These are phyloP conservation scores for Vitis labrusca DNA, from an alignment of 164 flowering plant genomes.

Conservation along the genomic window DNA sequence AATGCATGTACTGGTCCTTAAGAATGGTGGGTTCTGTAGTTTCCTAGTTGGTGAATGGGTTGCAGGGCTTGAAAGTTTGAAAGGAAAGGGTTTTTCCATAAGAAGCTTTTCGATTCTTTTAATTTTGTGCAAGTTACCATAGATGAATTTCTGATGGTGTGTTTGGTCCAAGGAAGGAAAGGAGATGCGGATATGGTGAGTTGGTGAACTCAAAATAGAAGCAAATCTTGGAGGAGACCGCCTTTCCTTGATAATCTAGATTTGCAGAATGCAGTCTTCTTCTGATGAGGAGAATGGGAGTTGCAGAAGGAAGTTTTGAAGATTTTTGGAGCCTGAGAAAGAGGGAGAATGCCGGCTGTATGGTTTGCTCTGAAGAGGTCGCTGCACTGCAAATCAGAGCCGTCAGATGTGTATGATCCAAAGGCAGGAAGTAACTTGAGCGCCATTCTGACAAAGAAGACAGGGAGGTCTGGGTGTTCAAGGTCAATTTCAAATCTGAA, in stretches of 20 bases:
- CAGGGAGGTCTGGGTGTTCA: slow-evolving; percentile 29
- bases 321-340: neutral
- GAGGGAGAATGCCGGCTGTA: slow-evolving; percentile 19
- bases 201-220: neutral
- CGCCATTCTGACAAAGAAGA: slow-evolving; percentile 2
- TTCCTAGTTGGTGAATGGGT: too few relatives aligned
- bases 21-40: too few relatives aligned
- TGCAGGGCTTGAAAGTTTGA: too few relatives aligned
- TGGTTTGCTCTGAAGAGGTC: slow-evolving; percentile 34
- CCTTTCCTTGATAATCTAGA: neutral
- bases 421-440: neutral
- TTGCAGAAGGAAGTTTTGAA: neutral
- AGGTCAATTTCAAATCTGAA: slow-evolving; percentile 33
- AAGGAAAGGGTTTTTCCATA: neutral
- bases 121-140: neutral
- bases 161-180: too few relatives aligned
- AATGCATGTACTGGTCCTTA: too few relatives aligned
- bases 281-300: neutral
- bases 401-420: slow-evolving; percentile 25
- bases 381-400: slow-evolving; percentile 25
- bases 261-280: neutral
- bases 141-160: neutral
- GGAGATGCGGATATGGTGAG: too few relatives aligned
- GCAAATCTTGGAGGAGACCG: neutral
- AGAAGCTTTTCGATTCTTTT: neutral